Evolutionary conservation across 2,329 filamentous ascomycete genomes (phyloP).

Genomic region (Tolypocladium pustulatum): DNA sequence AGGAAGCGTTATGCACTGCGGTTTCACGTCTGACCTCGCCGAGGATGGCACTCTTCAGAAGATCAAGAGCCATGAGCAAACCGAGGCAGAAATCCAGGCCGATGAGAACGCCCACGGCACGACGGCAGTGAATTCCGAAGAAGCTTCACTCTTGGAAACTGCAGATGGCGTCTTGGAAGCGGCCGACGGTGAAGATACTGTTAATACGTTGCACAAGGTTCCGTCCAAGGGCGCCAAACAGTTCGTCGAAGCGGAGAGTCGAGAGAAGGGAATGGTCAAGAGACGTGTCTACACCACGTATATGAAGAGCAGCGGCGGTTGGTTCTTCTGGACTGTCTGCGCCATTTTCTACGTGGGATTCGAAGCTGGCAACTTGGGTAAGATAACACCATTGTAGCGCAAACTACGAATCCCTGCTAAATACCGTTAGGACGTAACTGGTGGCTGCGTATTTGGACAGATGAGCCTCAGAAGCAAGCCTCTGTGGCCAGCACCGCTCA

Average conservation of each 20-base stretch:
- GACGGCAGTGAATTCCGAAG: slow-evolving; percentile 46
- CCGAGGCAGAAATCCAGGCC: slow-evolving; percentile 30
- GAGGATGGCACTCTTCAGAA: slow-evolving; percentile 43
- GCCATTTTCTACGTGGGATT: slow-evolving; percentile 43
- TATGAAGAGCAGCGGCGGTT: slow-evolving; percentile 54
- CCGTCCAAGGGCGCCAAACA: slow-evolving; percentile 49
- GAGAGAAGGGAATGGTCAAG: slow-evolving; percentile 60
- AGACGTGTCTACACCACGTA: slow-evolving; percentile 58
- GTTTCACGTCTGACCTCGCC: slow-evolving; percentile 53
- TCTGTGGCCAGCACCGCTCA: slow-evolving; percentile 7
- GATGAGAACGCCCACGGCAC: slow-evolving; percentile 31
- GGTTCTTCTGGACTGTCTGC: slow-evolving; percentile 46
- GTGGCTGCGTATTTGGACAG: slow-evolving; percentile 57
- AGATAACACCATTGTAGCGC: slow-evolving; percentile 4
- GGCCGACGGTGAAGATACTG: slow-evolving; percentile 24
- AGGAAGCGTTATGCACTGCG: slow-evolving; percentile 53
- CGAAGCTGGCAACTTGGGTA: slow-evolving; percentile 44
- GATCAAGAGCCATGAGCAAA: slow-evolving; percentile 47
- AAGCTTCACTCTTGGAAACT: slow-evolving; percentile 29
- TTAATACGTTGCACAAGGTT: slow-evolving; percentile 34
- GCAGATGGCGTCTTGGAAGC: slow-evolving; percentile 25
- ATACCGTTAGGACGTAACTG: slow-evolving; percentile 38
- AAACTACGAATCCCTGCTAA: not conserved
- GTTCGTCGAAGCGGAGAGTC: slow-evolving; percentile 67
- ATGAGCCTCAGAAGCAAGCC: slow-evolving; percentile 7